Conservation (phyloP, 257 asterid genomes). For the Eustoma russellianum region DNA sequence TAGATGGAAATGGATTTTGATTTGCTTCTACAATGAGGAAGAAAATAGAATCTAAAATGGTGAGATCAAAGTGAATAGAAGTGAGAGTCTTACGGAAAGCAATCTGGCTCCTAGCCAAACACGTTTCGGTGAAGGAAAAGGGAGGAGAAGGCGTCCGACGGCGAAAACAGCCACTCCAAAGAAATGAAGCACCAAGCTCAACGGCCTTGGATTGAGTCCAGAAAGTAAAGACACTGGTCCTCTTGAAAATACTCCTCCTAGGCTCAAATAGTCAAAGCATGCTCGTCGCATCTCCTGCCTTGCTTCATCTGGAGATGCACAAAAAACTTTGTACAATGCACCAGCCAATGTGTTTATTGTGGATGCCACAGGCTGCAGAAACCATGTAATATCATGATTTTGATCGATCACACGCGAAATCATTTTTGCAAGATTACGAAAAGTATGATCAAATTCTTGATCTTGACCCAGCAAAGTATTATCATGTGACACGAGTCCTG, state of each 20-base stretch:
- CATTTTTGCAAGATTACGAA: too few species aligned
- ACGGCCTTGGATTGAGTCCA: constrained; percentile 65
- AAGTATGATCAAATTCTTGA: too few species aligned
- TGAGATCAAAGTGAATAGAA: neutral
- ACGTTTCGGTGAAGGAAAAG: constrained; percentile 55
- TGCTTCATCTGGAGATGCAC: constrained; percentile 66
- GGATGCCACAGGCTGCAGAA: constrained; percentile 66
- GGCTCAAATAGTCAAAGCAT: constrained; percentile 58
- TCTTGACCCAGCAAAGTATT: too few species aligned
- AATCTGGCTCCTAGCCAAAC: constrained; percentile 49
- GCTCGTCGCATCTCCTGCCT: constrained; percentile 65
- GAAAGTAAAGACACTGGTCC: constrained; percentile 64
- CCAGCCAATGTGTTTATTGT: constrained; percentile 78
- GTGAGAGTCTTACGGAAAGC: constrained; percentile 33
- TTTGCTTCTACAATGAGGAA: too few species aligned
- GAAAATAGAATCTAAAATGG: neutral
- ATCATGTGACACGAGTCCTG: too few species aligned
- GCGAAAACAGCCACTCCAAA: constrained; percentile 62
- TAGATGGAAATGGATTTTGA: too few species aligned
- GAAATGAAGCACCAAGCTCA: constrained; percentile 57
- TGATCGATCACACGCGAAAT: neutral
- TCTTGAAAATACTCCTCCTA: constrained; percentile 48
- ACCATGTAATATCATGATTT: constrained; percentile 1
- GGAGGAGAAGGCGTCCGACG: constrained; percentile 54
- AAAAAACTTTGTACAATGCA: constrained; percentile 59